Percentiles rank a stretch among this genome's conserved stretches.
Evolutionary conservation across 176 grass and related monocot species (phyloP).

Genomic region (Avena atlantica): DNA sequence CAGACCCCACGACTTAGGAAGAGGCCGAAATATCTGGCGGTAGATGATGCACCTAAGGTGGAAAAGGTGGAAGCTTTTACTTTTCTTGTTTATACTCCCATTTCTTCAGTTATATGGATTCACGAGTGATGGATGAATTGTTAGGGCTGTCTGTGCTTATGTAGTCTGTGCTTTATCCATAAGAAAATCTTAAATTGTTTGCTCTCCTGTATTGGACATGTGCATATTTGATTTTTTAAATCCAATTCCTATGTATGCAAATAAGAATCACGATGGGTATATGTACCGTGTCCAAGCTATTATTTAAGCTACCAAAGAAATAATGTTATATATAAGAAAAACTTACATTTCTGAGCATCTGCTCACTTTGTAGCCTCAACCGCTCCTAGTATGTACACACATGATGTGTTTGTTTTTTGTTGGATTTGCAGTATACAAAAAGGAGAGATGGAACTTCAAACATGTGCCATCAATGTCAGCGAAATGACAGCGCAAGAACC

Average conservation of each 20-base stretch:
- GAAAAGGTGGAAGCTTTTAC: slow-evolving; percentile 27
- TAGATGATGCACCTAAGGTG: not conserved
- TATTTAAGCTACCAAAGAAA: not conserved
- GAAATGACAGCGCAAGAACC: slow-evolving; percentile 69
- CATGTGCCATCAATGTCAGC: slow-evolving; percentile 91
- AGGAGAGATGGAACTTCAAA: not conserved
- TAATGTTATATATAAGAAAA: not conserved
- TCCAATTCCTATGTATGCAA: not conserved
- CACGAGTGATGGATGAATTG: not conserved
- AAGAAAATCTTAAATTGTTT: not conserved
- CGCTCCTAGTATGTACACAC: not conserved
- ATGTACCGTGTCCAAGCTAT: not conserved
- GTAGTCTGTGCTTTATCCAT: not conserved
- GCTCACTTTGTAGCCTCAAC: not conserved
- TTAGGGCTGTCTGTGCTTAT: not conserved
- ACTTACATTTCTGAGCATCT: not conserved
- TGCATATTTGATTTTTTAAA: not conserved
- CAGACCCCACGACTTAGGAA: not conserved
- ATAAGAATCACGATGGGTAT: not conserved
- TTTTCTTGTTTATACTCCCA: not conserved
- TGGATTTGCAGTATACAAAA: slow-evolving; percentile 31
- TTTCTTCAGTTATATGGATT: not conserved
- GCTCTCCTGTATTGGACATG: not conserved
- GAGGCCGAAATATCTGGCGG: not conserved
- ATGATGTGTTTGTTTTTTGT: not conserved